These are phyloP conservation scores for Mucor sp. DNA, from an alignment of 371 early-diverging fungal genomes.

Conservation along the genomic window DNA sequence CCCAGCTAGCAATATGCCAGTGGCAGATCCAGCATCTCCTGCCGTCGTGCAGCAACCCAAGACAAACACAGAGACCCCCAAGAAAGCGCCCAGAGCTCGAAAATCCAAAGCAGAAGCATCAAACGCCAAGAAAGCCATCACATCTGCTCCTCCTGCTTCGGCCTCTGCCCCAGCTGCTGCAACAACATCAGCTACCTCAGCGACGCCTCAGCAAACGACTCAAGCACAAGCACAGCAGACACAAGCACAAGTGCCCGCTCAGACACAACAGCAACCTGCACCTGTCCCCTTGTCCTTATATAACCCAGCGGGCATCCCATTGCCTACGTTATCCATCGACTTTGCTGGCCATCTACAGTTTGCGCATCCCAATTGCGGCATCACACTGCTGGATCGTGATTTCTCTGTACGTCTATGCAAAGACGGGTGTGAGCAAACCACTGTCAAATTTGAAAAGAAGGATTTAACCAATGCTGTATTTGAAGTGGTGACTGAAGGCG, in stretches of 20 bases:
- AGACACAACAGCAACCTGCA: constrained; percentile 16
- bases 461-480: constrained; percentile 48
- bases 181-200: background rate
- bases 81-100: constrained; percentile 2
- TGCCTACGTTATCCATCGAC: constrained; percentile 62
- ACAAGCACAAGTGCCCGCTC: constrained; percentile 13
- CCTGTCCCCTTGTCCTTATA: constrained; percentile 25
- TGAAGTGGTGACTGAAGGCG: constrained; percentile 45
- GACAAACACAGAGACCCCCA: background rate
- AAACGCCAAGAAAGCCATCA: background rate
- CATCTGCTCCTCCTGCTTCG: background rate
- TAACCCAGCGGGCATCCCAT: constrained; percentile 46
- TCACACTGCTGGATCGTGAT: constrained; percentile 51
- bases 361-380: constrained; percentile 62
- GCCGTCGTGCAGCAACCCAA: background rate
- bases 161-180: background rate
- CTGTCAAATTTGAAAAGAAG: constrained; percentile 53
- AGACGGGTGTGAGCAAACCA: constrained; percentile 44
- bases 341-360: constrained; percentile 51
- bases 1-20: background rate
- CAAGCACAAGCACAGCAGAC: background rate
- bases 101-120: background rate
- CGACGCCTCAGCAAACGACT: background rate
- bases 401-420: constrained; percentile 56
- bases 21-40: background rate